Conservation (phyloP, 805 yeast species). For the Blastobotrys mokoenaii region DNA sequence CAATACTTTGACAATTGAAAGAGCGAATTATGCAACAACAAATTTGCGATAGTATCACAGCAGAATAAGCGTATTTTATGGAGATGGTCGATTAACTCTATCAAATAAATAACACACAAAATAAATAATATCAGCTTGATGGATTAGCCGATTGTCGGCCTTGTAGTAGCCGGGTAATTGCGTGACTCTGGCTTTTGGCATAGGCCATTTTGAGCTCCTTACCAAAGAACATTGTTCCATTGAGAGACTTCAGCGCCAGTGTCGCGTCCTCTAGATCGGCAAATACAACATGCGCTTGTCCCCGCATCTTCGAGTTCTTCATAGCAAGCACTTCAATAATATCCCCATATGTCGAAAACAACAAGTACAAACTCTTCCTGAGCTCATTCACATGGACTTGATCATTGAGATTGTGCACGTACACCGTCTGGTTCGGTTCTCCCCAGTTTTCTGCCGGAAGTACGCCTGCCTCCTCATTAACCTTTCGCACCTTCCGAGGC, state of each 20-base stretch:
- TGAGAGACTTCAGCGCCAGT: slow-evolving; percentile 25
- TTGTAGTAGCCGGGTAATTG: slow-evolving; percentile 10
- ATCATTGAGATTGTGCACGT: slow-evolving; percentile 32
- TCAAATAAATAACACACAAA: not conserved
- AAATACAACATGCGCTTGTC: slow-evolving; percentile 36
- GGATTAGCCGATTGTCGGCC: too few species aligned
- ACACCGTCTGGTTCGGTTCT: slow-evolving; percentile 27
- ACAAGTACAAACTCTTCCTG: slow-evolving; percentile 26
- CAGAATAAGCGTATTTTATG: too few species aligned
- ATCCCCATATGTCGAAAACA: slow-evolving; percentile 32
- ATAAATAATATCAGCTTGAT: not conserved
- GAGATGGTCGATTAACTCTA: not conserved
- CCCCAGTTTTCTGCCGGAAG: not conserved
- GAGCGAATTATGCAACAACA: too few species aligned
- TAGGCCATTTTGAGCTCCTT: slow-evolving; percentile 26
- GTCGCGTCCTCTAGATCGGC: slow-evolving; percentile 23
- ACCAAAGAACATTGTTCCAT: slow-evolving; percentile 28
- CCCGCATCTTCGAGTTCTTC: slow-evolving; percentile 33
- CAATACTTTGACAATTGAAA: too few species aligned
- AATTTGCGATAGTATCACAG: too few species aligned
- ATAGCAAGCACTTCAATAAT: slow-evolving; percentile 29
- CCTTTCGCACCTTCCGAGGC: not conserved
- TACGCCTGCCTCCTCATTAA: not conserved
- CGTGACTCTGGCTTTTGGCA: slow-evolving; percentile 25
- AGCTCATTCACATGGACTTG: slow-evolving; percentile 29